Percentiles rank a stretch among this genome's conserved stretches.
phyloP scores from a whole-genome alignment of 1,284 basidiomycete genomes.

The Athelia sp. region DNA sequence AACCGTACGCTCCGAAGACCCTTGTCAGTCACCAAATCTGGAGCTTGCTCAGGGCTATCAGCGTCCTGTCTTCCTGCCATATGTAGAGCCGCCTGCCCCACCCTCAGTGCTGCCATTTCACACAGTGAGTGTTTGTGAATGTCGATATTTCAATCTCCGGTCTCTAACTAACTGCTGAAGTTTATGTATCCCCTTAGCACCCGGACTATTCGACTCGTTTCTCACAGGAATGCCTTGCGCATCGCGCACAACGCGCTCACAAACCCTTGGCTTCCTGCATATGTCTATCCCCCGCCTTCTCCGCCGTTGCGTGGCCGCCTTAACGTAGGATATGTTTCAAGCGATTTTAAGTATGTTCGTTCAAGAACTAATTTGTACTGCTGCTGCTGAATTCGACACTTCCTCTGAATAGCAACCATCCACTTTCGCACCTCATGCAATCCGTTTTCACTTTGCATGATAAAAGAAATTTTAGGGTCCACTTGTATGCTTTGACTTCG shows the following conservation, averaged over 20 bases:
- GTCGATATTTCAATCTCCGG: neutral
- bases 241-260: slow-evolving; percentile 45
- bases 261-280: slow-evolving; percentile 43
- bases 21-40: slow-evolving; percentile 5
- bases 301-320: slow-evolving; percentile 38
- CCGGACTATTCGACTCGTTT: slow-evolving; percentile 48
- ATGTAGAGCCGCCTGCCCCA: slow-evolving; percentile 33
- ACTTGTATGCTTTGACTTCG: slow-evolving; percentile 50
- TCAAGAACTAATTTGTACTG: no score
- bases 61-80: slow-evolving; percentile 21
- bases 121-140: slow-evolving; percentile 29
- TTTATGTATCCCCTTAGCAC: slow-evolving; percentile 52
- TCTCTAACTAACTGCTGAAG: slow-evolving; percentile 16
- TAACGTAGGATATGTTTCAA: slow-evolving; percentile 56
- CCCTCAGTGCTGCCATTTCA: slow-evolving; percentile 59
- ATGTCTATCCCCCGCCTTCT: slow-evolving; percentile 45
- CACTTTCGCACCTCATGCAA: slow-evolving; percentile 59
- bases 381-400: neutral
- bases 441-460: slow-evolving; percentile 55
- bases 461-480: slow-evolving; percentile 38
- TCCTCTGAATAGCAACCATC: slow-evolving; percentile 41
- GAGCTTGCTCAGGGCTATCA: slow-evolving; percentile 10
- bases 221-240: slow-evolving; percentile 52
- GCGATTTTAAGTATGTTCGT: slow-evolving; percentile 43
- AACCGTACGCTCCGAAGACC: slow-evolving; percentile 15